These are phyloP conservation scores for Blastocystis sp. DNA, from an alignment of 352 stramenopile species.

Conservation along the genomic window DNA sequence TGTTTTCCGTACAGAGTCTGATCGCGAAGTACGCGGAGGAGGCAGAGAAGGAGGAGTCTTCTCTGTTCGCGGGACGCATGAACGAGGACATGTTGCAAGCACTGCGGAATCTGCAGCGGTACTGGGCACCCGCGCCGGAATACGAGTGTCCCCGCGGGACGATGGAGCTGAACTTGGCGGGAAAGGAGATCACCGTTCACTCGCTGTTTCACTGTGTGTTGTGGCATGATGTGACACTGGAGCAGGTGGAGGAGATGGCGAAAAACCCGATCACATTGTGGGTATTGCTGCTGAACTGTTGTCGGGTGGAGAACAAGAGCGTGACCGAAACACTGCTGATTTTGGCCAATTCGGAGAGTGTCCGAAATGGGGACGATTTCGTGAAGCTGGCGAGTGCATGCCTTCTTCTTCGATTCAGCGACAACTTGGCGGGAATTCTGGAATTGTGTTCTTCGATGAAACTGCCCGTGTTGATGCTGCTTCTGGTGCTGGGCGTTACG, in stretches of 20 bases:
- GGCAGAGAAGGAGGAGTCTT: neutral
- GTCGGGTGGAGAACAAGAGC: neutral
- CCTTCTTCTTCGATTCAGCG: neutral
- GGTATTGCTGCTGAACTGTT: neutral
- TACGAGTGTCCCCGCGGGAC: neutral
- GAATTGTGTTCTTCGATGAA: neutral
- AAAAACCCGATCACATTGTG: neutral
- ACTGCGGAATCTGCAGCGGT: neutral
- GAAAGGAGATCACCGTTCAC: neutral
- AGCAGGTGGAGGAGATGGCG: neutral
- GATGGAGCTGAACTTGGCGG: neutral
- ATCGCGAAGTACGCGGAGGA: neutral
- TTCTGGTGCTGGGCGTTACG: neutral
- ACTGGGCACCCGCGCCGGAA: neutral
- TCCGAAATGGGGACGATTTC: neutral
- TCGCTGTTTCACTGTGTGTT: neutral
- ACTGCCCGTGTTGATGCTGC: neutral
- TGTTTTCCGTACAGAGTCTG: neutral
- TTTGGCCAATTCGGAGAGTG: neutral
- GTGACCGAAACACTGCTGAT: neutral
- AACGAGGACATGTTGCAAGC: slow-evolving; percentile 26
- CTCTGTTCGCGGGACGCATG: neutral
- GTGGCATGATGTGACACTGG: neutral
- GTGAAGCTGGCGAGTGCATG: neutral
- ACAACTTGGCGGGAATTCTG: neutral